Evolutionary conservation across 495 filamentous ascomycete species (phyloP).

Genomic region (Neurospora sp.): DNA sequence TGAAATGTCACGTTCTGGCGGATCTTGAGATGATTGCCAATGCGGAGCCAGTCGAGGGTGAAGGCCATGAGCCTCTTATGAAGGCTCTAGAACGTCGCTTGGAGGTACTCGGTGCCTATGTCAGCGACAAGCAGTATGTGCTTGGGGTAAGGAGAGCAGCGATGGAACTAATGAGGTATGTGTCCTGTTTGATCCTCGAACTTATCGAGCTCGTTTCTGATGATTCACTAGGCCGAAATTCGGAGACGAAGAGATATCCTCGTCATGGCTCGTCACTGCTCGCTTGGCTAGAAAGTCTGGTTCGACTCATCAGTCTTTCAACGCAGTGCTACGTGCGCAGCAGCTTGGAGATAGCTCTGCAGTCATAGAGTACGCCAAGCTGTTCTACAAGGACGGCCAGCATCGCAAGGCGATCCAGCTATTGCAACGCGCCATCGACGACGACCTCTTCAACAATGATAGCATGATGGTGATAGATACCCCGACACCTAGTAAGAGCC

Average conservation of each 20-base stretch:
- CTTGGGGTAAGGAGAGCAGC: slow-evolving; percentile 77
- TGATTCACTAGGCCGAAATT: slow-evolving; percentile 30
- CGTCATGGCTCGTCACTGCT: slow-evolving; percentile 78
- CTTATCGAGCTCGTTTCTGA: slow-evolving; percentile 21
- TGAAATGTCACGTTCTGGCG: slow-evolving; percentile 75
- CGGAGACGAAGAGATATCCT: slow-evolving; percentile 61
- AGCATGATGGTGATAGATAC: slow-evolving; percentile 28
- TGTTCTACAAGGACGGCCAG: slow-evolving; percentile 91
- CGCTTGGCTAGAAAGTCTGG: slow-evolving; percentile 77
- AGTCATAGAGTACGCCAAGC: slow-evolving; percentile 81
- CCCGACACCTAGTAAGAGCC: slow-evolving; percentile 32
- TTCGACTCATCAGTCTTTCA: slow-evolving; percentile 76
- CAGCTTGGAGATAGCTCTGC: slow-evolving; percentile 74
- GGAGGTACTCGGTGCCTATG: slow-evolving; percentile 75
- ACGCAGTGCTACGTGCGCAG: slow-evolving; percentile 82
- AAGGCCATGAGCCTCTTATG: slow-evolving; percentile 38
- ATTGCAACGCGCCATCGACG: slow-evolving; percentile 71
- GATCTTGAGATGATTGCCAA: slow-evolving; percentile 76
- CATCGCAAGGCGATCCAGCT: slow-evolving; percentile 92
- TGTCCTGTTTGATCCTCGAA: slow-evolving; percentile 18
- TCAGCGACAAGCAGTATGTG: slow-evolving; percentile 86
- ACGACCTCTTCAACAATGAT: slow-evolving; percentile 49
- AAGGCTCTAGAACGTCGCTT: slow-evolving; percentile 62
- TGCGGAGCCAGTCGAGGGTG: slow-evolving; percentile 23
- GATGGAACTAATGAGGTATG: slow-evolving; percentile 64